Percentiles rank a stretch among this genome's conserved stretches.
These are phyloP conservation scores for Hyaloperonospora arabidopsidis DNA, from an alignment of 352 stramenopile genomes.

Conservation along the genomic window DNA sequence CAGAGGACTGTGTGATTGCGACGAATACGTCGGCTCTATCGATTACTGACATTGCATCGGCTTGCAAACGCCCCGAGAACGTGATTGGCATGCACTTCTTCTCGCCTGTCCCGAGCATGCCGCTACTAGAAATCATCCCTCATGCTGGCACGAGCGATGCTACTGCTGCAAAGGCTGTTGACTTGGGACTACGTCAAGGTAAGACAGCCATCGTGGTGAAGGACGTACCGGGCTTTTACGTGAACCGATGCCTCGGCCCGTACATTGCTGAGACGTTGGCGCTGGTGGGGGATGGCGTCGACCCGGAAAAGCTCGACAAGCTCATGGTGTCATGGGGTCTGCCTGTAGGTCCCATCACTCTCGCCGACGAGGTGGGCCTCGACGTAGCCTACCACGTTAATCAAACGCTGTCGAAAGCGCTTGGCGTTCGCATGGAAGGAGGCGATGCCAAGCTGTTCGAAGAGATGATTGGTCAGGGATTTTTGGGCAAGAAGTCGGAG, in stretches of 20 bases:
- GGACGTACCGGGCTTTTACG: slow-evolving; percentile 99
- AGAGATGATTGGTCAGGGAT: slow-evolving; percentile 93
- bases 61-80: slow-evolving; percentile 79
- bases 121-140: slow-evolving; percentile 97
- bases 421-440: slow-evolving; percentile 93
- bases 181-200: slow-evolving; percentile 94
- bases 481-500: slow-evolving; percentile 93
- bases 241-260: slow-evolving; percentile 96
- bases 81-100: slow-evolving; percentile 99
- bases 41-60: slow-evolving; percentile 90
- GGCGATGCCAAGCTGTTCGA: slow-evolving; percentile 88
- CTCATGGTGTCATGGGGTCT: slow-evolving; percentile 94
- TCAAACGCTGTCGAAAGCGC: slow-evolving; percentile 86
- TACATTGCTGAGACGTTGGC: slow-evolving; percentile 89
- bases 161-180: slow-evolving; percentile 87
- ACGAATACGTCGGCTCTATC: slow-evolving; percentile 97
- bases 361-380: slow-evolving; percentile 96
- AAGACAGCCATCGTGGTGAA: slow-evolving; percentile 98
- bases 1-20: slow-evolving; percentile 92
- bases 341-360: slow-evolving; percentile 94
- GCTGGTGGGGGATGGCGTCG: slow-evolving; percentile 88
- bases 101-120: slow-evolving; percentile 95
- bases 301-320: slow-evolving; percentile 91
- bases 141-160: slow-evolving; percentile 87
- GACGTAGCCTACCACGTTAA: slow-evolving; percentile 94